Evolutionary conservation across 108 stramenopile species (phyloP).

Genomic region (Chaetoceros tenuissimus): DNA sequence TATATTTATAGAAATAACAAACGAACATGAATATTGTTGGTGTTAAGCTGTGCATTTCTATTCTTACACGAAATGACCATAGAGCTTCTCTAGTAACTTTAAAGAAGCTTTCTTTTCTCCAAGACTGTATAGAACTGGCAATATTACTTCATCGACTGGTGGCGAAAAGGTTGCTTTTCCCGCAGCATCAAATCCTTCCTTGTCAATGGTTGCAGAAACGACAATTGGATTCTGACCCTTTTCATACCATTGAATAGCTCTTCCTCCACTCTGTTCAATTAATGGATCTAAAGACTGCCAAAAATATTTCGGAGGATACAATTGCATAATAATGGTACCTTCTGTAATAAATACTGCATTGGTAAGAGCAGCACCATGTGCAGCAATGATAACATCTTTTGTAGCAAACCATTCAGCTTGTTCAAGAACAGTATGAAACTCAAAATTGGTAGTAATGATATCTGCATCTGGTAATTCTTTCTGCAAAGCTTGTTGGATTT

Average conservation of each 20-base stretch:
- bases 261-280: conserved; percentile 1
- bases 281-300: conserved; percentile 2
- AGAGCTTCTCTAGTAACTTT: neutral
- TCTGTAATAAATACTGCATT: conserved; percentile 4
- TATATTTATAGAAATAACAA: no score
- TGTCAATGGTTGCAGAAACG: neutral
- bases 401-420: conserved; percentile 3
- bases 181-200: neutral
- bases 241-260: conserved; percentile 1
- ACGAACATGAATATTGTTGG: no score
- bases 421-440: neutral
- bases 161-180: neutral
- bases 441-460: neutral
- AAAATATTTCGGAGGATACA: neutral
- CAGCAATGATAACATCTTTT: conserved; percentile 5
- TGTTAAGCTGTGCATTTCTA: no score
- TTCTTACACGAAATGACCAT: neutral
- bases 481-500: neutral
- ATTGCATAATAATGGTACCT: conserved; percentile 2
- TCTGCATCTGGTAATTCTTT: neutral
- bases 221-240: neutral
- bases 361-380: conserved; percentile 3
- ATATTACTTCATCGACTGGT: neutral
- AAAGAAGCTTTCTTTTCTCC: neutral
- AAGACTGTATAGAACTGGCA: neutral